Percentiles rank a stretch among this genome's conserved stretches.
Conservation (phyloP, 331 rosid genomes). For the Quercus phellos region DNA sequence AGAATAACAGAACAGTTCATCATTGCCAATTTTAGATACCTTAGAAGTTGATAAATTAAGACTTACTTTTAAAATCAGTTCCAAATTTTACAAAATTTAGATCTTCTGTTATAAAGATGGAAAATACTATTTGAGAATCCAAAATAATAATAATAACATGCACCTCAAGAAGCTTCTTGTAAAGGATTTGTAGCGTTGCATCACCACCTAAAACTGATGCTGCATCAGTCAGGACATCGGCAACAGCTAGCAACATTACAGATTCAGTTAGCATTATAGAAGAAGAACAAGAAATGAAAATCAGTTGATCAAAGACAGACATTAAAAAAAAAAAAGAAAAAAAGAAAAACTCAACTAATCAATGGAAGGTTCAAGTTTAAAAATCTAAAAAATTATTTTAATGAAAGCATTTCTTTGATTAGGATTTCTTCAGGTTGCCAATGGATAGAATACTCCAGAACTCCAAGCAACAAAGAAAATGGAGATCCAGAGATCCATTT, state of each 20-base stretch:
- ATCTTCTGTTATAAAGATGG: background rate
- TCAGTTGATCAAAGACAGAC: background rate
- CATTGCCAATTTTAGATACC: background rate
- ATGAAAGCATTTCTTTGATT: background rate
- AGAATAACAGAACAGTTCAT: background rate
- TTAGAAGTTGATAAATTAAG: background rate
- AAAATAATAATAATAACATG: conserved; percentile 19
- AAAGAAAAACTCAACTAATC: background rate
- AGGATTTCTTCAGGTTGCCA: background rate
- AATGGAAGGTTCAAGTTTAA: background rate
- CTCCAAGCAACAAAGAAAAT: background rate
- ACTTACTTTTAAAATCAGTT: background rate
- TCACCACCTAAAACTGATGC: conserved; percentile 96
- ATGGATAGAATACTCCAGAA: background rate
- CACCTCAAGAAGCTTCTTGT: conserved; percentile 88
- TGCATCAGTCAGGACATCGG: conserved; percentile 93
- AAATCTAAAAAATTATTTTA: background rate
- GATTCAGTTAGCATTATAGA: conserved; percentile 24
- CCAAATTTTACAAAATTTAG: background rate
- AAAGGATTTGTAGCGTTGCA: conserved; percentile 75
- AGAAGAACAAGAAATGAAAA: conserved; percentile 20
- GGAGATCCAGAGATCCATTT: background rate
- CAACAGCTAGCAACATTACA: conserved; percentile 74
- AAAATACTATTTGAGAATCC: conserved; percentile 2
- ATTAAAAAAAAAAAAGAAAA: background rate